Evolutionary conservation across 2,329 filamentous ascomycete genomes (phyloP).

Genomic region (Talaromyces sp.): DNA sequence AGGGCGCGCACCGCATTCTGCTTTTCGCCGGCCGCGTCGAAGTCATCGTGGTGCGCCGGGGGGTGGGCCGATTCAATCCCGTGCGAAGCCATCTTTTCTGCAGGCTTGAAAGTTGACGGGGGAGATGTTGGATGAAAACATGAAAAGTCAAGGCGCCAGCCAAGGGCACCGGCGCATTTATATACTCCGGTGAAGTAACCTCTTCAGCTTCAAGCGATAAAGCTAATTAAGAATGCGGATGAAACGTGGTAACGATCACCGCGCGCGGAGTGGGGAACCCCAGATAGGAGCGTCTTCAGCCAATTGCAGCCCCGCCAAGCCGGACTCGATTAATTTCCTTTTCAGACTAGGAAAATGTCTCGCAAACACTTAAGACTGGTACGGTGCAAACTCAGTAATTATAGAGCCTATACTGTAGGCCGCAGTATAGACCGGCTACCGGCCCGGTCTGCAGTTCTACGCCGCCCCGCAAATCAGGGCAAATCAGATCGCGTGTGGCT

Average conservation of each 20-base stretch:
- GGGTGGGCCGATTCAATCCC: neutral
- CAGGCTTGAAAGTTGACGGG: too few relatives aligned
- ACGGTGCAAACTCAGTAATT: too few relatives aligned
- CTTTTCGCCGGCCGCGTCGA: conserved; percentile 17
- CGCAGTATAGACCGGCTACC: too few relatives aligned
- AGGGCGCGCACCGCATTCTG: conserved; percentile 23
- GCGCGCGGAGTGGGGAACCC: neutral
- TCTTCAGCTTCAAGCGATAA: neutral
- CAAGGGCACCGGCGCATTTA: neutral
- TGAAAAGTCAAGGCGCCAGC: neutral
- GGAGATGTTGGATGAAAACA: neutral
- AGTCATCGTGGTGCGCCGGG: neutral
- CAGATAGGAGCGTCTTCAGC: neutral
- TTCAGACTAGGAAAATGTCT: neutral
- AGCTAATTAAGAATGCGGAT: neutral
- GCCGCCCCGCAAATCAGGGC: too few relatives aligned
- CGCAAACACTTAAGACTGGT: too few relatives aligned
- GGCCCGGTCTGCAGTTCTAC: too few relatives aligned
- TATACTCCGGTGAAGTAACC: neutral
- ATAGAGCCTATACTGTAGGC: too few relatives aligned
- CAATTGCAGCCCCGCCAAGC: neutral
- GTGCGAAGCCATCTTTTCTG: neutral
- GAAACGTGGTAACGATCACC: neutral
- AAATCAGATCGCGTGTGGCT: too few relatives aligned
- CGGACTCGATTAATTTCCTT: neutral